phyloP scores from a whole-genome alignment of 2,329 filamentous ascomycete genomes.

The Hypomyces perniciosus region DNA sequence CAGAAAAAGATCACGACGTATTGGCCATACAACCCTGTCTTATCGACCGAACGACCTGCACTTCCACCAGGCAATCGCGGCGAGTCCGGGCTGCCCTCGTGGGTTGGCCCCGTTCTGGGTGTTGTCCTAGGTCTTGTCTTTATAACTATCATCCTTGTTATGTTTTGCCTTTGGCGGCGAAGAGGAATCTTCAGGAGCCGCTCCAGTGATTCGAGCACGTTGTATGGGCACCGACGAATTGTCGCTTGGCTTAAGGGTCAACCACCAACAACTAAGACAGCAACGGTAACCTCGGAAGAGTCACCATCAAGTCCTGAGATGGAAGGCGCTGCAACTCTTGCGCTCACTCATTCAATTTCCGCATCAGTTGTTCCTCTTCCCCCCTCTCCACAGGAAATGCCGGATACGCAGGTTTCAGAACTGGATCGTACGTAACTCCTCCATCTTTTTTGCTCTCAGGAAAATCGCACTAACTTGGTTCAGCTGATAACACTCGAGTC shows the following conservation, averaged over 20 bases:
- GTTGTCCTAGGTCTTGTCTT: constrained; percentile 55
- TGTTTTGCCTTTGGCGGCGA: constrained; percentile 47
- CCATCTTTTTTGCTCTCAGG: neutral
- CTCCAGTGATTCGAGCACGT: constrained; percentile 34
- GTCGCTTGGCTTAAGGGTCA: constrained; percentile 48
- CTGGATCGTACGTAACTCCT: constrained; percentile 35
- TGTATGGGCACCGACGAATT: constrained; percentile 43
- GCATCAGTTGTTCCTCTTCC: neutral
- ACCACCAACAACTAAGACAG: constrained; percentile 35
- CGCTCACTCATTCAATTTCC: constrained; percentile 5
- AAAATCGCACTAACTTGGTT: neutral
- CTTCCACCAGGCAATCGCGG: constrained; percentile 11
- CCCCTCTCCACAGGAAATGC: constrained; percentile 34
- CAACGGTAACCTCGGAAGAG: constrained; percentile 40
- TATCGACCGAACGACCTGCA: too few species aligned
- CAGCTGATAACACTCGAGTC: constrained; percentile 32
- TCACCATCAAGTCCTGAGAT: constrained; percentile 33
- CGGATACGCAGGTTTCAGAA: constrained; percentile 39
- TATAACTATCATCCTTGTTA: constrained; percentile 44
- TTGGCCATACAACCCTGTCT: constrained; percentile 50
- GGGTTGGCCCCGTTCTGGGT: constrained; percentile 56
- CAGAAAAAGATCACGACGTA: constrained; percentile 50
- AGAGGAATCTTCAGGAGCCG: constrained; percentile 34
- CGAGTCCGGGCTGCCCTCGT: constrained; percentile 41
- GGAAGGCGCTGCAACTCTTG: constrained; percentile 26